A percentile compares a stretch with the other conserved stretches of the same genome.
Conservation (phyloP, 2,329 filamentous ascomycete species). For the Diaporthe nobilis region DNA sequence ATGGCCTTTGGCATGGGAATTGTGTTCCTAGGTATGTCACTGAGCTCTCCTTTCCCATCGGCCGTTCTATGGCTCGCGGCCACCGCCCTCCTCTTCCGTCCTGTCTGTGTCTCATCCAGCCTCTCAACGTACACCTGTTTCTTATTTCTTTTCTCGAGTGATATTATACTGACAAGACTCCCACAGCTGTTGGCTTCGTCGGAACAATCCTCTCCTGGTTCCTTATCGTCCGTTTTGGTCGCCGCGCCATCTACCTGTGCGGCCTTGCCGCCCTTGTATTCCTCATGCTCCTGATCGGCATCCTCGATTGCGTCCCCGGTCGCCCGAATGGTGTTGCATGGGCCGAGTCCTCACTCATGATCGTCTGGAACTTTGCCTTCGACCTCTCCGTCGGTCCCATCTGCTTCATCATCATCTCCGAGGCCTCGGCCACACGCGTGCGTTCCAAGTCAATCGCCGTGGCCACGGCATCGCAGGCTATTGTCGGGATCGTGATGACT, state of each 20-base stretch:
- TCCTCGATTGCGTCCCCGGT: slow-evolving; percentile 60
- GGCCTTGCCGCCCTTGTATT: slow-evolving; percentile 61
- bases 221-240: slow-evolving; percentile 63
- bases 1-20: slow-evolving; percentile 70
- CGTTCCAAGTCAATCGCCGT: slow-evolving; percentile 61
- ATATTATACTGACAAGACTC: background rate
- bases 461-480: slow-evolving; percentile 58
- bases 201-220: slow-evolving; percentile 69
- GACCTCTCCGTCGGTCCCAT: slow-evolving; percentile 65
- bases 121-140: background rate
- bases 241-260: slow-evolving; percentile 63
- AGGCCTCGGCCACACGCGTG: slow-evolving; percentile 61
- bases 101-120: background rate
- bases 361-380: slow-evolving; percentile 67
- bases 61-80: slow-evolving; percentile 6
- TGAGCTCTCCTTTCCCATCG: background rate
- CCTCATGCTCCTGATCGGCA: slow-evolving; percentile 63
- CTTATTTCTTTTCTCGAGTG: background rate
- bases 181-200: slow-evolving; percentile 62
- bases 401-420: slow-evolving; percentile 68
- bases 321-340: slow-evolving; percentile 57
- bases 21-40: slow-evolving; percentile 58
- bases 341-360: slow-evolving; percentile 64
- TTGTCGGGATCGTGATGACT: slow-evolving; percentile 58
- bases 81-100: background rate